These are phyloP conservation scores for Phytopythium helicoides DNA, from an alignment of 352 stramenopile genomes.

Conservation along the genomic window DNA sequence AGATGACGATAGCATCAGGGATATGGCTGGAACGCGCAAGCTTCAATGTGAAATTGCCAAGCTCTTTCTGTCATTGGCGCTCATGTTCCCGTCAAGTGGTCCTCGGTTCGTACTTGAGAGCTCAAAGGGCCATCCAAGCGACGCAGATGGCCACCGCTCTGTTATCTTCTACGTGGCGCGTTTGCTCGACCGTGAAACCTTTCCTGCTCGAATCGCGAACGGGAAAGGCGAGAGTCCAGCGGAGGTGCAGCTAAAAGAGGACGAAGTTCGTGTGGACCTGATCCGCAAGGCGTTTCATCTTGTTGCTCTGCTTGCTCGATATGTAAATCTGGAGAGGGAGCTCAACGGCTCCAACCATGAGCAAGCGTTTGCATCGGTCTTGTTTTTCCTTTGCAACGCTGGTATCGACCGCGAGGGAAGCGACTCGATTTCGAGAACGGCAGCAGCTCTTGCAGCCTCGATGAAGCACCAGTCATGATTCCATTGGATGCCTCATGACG, in stretches of 20 bases:
- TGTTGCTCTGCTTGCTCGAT: constrained; percentile 52
- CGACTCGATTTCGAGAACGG: constrained; percentile 50
- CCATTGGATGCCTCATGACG: not conserved
- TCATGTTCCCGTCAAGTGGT: constrained; percentile 54
- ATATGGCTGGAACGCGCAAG: constrained; percentile 15
- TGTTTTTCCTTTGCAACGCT: constrained; percentile 41
- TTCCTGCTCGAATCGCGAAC: constrained; percentile 36
- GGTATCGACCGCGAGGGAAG: constrained; percentile 32
- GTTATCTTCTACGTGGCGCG: constrained; percentile 65
- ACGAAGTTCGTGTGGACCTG: constrained; percentile 31
- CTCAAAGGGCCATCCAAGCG: constrained; percentile 43
- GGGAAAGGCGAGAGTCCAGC: constrained; percentile 14
- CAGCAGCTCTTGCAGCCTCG: constrained; percentile 33
- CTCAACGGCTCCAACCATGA: constrained; percentile 48
- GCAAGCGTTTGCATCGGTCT: constrained; percentile 53
- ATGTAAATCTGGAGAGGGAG: constrained; percentile 61
- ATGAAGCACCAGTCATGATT: constrained; percentile 13
- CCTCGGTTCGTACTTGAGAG: constrained; percentile 71
- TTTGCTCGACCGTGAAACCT: constrained; percentile 61
- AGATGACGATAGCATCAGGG: constrained; percentile 5
- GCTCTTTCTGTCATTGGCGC: constrained; percentile 50
- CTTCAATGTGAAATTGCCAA: constrained; percentile 61
- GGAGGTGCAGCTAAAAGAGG: constrained; percentile 16
- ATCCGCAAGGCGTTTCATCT: constrained; percentile 60
- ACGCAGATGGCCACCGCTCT: constrained; percentile 50